Evolutionary conservation across 768 basidiomycete genomes (phyloP).

Genomic region (Xerocomus potaroensis): DNA sequence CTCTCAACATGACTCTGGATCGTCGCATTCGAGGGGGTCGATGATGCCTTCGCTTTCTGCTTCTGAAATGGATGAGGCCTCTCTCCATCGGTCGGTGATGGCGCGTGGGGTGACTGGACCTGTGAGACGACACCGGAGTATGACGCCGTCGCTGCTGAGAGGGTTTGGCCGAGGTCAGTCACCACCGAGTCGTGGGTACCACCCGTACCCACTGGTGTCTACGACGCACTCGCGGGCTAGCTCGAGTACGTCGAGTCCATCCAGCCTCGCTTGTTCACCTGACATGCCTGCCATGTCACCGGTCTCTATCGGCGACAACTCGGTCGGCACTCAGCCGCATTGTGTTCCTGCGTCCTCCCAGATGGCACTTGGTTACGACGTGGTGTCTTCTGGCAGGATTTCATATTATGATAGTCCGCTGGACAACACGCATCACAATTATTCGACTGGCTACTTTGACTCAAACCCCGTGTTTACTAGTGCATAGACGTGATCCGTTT

Average conservation of each 20-base stretch:
- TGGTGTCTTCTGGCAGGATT: constrained; percentile 24
- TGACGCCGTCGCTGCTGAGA: constrained; percentile 63
- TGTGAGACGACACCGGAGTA: constrained; percentile 66
- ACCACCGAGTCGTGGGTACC: constrained; percentile 46
- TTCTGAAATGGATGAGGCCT: constrained; percentile 56
- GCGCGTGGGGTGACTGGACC: constrained; percentile 47
- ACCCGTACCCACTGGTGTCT: constrained; percentile 45
- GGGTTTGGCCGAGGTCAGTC: constrained; percentile 49
- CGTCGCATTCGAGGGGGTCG: constrained; percentile 33
- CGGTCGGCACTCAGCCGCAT: constrained; percentile 14
- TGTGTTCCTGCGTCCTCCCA: constrained; percentile 21
- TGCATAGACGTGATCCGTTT: constrained; percentile 13
- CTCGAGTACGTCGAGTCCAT: constrained; percentile 30
- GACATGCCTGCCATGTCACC: constrained; percentile 24
- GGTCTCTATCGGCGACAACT: constrained; percentile 12
- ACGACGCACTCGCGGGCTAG: constrained; percentile 25
- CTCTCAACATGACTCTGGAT: constrained; percentile 23
- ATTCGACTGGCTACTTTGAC: constrained; percentile 19
- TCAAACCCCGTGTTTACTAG: constrained; percentile 21
- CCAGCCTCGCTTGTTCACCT: constrained; percentile 26
- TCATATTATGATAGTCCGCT: constrained; percentile 25
- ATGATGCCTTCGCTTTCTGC: constrained; percentile 49
- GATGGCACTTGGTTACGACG: constrained; percentile 19
- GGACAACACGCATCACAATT: constrained; percentile 22
- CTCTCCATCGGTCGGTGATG: constrained; percentile 23